Evolutionary conservation across 2,329 filamentous ascomycete species (phyloP).

Genomic region (Leptographium radiaticola): DNA sequence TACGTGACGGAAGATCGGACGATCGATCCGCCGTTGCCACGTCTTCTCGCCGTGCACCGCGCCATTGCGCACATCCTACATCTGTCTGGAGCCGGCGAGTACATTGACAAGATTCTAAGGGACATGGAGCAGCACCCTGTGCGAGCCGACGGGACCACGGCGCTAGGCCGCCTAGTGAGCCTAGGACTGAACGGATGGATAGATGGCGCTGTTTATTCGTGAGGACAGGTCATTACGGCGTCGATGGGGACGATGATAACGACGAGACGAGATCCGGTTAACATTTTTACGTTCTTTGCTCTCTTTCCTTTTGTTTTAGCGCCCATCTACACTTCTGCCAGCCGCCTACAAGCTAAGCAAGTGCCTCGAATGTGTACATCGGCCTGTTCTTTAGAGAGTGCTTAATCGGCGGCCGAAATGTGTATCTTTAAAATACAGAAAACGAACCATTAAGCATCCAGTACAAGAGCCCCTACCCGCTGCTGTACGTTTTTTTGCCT

Average conservation of each 20-base stretch:
- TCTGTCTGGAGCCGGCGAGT: not conserved
- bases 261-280: too few species aligned
- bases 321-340: too few species aligned
- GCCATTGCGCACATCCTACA: not conserved
- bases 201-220: not conserved
- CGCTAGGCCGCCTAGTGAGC: not conserved
- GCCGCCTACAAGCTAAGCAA: too few species aligned
- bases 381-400: too few species aligned
- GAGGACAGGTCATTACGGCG: not conserved
- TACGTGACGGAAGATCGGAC: not conserved
- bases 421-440: too few species aligned
- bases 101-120: not conserved
- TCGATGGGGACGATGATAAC: not conserved
- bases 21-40: not conserved
- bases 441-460: too few species aligned
- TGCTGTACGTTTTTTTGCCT: not conserved
- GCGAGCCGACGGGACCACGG: not conserved
- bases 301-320: not conserved
- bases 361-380: too few species aligned
- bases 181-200: not conserved
- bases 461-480: too few species aligned
- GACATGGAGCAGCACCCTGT: not conserved
- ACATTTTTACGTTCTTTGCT: too few species aligned
- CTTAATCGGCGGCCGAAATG: too few species aligned
- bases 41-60: not conserved